Base-by-base conservation (phyloP, 345 rosid genomes). In the Jatropha curcas region DNA sequence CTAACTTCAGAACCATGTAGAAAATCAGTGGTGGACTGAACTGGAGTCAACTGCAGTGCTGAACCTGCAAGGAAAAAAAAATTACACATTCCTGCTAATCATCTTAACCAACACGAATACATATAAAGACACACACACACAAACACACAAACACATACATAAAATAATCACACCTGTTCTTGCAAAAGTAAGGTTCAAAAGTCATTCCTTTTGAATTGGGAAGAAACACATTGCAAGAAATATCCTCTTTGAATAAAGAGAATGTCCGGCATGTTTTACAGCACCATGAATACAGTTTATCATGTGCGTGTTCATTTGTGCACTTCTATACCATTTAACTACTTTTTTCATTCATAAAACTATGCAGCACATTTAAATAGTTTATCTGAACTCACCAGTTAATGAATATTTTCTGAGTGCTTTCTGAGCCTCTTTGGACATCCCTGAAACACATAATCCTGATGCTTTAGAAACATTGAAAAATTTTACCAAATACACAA, bases 371-470 rank as follows among this genome's bases (percentile, higher is more conserved):
- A 33, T 14, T 16, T 8, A 61, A 60, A 41, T 37, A 7, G 30
- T 51, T 19, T 10, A 48, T 43, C 33, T 25, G 60, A 73, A 63
- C 82, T 60, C 77, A 94, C 98, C 97, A 77, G 88, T 78, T 68
- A 82, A 71, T 60, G 92, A 86, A 73, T 87, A 89, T 79, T 94
- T 94, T 77, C 86, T 84, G 48, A 94, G 82, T 52, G 91, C 97
- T 82, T 92, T 90, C 76, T 84, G 87, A 41, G 97, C 86, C 78
- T 88, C 97, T 85, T 81, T 90, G 78, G 97, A 88, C 75, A 94
- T 78, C 75, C 93, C 98, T 94, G 89, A 73, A 82, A 75, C 76
- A 75, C 76, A 52, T 71, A 76, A 85, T 20, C 62, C 69, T 61
- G 58, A 1, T 33, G 59, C 52, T 17, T 39, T 60, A 48, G 12